These are phyloP conservation scores for Yamadazyma ubonensis DNA, from an alignment of 805 yeast species.

Conservation along the genomic window DNA sequence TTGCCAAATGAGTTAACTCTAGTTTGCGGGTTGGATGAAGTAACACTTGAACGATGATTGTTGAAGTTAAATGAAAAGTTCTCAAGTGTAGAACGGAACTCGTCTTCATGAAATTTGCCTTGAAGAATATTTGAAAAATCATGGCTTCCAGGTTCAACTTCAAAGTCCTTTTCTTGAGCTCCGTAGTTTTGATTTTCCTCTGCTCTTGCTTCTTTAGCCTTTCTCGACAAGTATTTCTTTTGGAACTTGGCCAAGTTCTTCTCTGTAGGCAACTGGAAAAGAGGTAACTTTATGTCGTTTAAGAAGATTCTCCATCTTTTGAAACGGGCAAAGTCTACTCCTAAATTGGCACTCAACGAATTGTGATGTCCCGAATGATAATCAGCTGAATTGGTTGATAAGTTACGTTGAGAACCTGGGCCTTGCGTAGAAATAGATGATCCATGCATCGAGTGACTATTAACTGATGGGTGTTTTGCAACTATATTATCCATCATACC, in stretches of 20 bases:
- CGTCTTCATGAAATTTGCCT: conserved; percentile 28
- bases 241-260: conserved; percentile 26
- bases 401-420: neutral
- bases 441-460: conserved; percentile 19
- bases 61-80: conserved; percentile 28
- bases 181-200: conserved; percentile 1
- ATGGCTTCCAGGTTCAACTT: conserved; percentile 17
- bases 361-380: conserved; percentile 9
- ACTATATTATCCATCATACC: conserved; percentile 25
- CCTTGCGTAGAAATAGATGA: conserved; percentile 11
- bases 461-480: conserved; percentile 4
- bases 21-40: conserved; percentile 8
- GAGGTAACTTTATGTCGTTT: conserved; percentile 40
- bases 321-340: conserved; percentile 29
- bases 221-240: conserved; percentile 17
- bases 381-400: conserved; percentile 1
- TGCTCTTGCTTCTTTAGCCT: conserved; percentile 1
- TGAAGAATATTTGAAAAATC: conserved; percentile 39
- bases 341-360: conserved; percentile 29
- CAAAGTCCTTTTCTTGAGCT: neutral
- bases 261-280: conserved; percentile 45
- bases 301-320: conserved; percentile 41
- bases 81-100: conserved; percentile 29
- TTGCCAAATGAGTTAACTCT: conserved; percentile 5
- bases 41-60: conserved; percentile 4